Conservation (phyloP, 306 rosid genomes). For the Medicago arabica region DNA sequence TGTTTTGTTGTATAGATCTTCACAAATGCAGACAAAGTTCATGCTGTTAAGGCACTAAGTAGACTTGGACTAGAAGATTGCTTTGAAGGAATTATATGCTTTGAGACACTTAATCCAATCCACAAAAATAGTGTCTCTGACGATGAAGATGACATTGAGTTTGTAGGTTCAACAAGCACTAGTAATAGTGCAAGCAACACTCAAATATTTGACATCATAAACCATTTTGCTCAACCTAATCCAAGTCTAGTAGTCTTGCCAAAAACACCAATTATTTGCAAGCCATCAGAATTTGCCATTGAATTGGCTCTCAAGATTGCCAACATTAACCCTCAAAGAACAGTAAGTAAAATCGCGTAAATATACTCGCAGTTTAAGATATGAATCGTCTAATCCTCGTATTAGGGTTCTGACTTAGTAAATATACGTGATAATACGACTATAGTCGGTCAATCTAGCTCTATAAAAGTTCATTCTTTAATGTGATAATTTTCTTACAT, state of each 20-base stretch:
- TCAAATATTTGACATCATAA: conserved; percentile 79
- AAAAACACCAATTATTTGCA: conserved; percentile 88
- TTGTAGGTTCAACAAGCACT: conserved; percentile 57
- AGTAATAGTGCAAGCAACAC: conserved; percentile 29
- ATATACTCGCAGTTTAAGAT: neutral
- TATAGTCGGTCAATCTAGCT: no score
- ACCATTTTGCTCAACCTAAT: conserved; percentile 66
- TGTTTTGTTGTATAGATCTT: conserved; percentile 62
- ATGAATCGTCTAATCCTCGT: no score
- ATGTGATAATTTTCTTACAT: neutral
- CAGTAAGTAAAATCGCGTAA: conserved; percentile 58
- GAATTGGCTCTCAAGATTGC: conserved; percentile 85
- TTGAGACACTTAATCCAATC: conserved; percentile 88
- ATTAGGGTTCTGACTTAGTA: no score
- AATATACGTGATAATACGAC: no score
- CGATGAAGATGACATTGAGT: conserved; percentile 85
- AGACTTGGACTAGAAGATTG: conserved; percentile 91
- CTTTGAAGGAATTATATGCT: conserved; percentile 93
- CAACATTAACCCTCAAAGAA: conserved; percentile 81
- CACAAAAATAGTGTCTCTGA: conserved; percentile 68
- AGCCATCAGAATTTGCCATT: conserved; percentile 76
- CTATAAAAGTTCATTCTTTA: no score
- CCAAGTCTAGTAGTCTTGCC: conserved; percentile 57
- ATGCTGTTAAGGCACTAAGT: conserved; percentile 73
- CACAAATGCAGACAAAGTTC: conserved; percentile 91